These are phyloP conservation scores for Jatropha curcas DNA, from an alignment of 345 rosid species.

Conservation along the genomic window DNA sequence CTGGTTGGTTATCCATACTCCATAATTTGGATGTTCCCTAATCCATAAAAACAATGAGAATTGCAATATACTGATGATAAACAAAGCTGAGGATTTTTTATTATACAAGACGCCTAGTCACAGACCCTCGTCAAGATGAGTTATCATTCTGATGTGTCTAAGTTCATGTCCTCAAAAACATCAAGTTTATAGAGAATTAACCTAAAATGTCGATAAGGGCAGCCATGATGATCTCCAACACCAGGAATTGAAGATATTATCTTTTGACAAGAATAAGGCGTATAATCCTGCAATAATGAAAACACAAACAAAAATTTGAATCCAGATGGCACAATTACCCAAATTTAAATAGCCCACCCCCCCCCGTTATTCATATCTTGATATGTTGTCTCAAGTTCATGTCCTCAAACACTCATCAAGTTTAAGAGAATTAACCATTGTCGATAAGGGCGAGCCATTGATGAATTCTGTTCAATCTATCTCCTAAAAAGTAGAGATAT, in stretches of 20 bases:
- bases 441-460: no score
- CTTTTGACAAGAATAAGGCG: conserved; percentile 92
- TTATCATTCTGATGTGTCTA: not conserved
- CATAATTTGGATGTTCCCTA: not conserved
- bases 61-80: not conserved
- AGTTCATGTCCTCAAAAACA: not conserved
- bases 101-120: not conserved
- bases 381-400: no score
- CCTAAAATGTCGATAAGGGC: conserved; percentile 97
- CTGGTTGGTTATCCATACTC: not conserved
- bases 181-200: conserved; percentile 25
- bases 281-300: conserved; percentile 69
- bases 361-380: no score
- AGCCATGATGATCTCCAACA: conserved; percentile 89
- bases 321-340: not conserved
- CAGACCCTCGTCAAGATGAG: not conserved
- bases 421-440: no score
- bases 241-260: conserved; percentile 76
- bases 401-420: no score
- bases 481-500: no score
- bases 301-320: not conserved
- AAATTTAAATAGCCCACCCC: no score
- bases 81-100: not conserved
- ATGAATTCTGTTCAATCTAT: no score
- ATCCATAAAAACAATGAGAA: not conserved